These are phyloP conservation scores for Fraxinus paxiana DNA, from an alignment of 305 asterid genomes.

Conservation along the genomic window DNA sequence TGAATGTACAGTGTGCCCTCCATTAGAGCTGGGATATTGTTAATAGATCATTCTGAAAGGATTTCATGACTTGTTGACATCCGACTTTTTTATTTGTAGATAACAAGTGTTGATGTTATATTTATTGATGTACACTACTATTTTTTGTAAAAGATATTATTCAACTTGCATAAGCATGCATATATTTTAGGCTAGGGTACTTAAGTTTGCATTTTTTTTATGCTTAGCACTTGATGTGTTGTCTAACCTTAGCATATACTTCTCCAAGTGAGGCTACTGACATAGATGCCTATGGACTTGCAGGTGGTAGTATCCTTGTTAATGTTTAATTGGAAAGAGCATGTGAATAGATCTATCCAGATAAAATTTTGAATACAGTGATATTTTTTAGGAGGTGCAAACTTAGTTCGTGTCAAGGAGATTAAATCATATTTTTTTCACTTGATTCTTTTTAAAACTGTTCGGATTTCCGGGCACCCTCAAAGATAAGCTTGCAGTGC, in stretches of 20 bases:
- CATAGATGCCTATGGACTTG: background rate
- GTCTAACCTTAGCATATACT: background rate
- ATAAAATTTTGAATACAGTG: background rate
- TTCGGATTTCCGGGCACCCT: background rate
- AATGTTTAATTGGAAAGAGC: background rate
- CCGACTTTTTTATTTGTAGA: background rate
- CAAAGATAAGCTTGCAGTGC: background rate
- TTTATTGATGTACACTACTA: background rate
- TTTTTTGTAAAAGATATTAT: background rate
- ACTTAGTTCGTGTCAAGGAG: background rate
- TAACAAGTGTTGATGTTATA: background rate
- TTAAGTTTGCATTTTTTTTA: background rate
- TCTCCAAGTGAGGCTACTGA: background rate
- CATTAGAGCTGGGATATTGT: background rate
- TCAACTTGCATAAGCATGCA: background rate
- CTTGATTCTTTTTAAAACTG: background rate
- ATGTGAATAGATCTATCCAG: background rate
- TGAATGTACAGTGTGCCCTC: background rate
- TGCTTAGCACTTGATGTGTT: background rate
- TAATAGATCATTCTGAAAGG: background rate
- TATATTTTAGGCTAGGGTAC: background rate
- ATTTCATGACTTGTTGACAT: background rate
- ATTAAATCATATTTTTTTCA: background rate
- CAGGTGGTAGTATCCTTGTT: background rate
- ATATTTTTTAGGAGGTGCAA: background rate